phyloP scores from a whole-genome alignment of 2,329 filamentous ascomycete species.

The Talaromyces sp. region DNA sequence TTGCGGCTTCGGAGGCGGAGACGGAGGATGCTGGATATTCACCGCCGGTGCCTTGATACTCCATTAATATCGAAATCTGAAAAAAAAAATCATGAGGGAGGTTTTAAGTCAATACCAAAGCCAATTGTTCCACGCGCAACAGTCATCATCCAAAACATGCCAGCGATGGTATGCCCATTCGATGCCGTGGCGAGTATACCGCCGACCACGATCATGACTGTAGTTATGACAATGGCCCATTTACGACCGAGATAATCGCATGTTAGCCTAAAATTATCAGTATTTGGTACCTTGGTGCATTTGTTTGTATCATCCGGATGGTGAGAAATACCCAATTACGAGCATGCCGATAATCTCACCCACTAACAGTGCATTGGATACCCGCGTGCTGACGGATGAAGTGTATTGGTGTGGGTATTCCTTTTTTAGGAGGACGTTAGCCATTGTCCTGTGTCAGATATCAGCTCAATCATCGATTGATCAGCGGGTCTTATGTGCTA shows the following conservation, averaged over 20 bases:
- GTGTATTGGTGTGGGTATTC: slow-evolving; percentile 28
- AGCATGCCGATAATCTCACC: slow-evolving; percentile 30
- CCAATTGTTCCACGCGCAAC: slow-evolving; percentile 49
- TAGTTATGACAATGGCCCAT: slow-evolving; percentile 46
- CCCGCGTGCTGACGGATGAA: slow-evolving; percentile 27
- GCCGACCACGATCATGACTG: slow-evolving; percentile 47
- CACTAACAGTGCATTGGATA: slow-evolving; percentile 29
- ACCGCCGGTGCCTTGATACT: slow-evolving; percentile 35
- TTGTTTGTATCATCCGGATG: background rate
- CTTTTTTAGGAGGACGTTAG: slow-evolving; percentile 29
- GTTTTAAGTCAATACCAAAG: slow-evolving; percentile 35
- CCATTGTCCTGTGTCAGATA: slow-evolving; percentile 25
- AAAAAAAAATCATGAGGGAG: background rate
- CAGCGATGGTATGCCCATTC: slow-evolving; percentile 44
- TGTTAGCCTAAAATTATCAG: slow-evolving; percentile 27
- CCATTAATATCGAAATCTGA: background rate
- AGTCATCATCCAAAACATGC: slow-evolving; percentile 55
- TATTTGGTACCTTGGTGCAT: no score
- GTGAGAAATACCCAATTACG: slow-evolving; percentile 24
- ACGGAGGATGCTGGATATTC: slow-evolving; percentile 51
- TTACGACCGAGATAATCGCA: slow-evolving; percentile 49
- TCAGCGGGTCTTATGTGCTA: background rate
- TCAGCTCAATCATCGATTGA: background rate
- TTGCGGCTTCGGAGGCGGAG: slow-evolving; percentile 48
- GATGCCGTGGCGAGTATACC: slow-evolving; percentile 47